Base-by-base conservation (phyloP, 2,329 filamentous ascomycete species). In the Trichophyton rubrum region DNA sequence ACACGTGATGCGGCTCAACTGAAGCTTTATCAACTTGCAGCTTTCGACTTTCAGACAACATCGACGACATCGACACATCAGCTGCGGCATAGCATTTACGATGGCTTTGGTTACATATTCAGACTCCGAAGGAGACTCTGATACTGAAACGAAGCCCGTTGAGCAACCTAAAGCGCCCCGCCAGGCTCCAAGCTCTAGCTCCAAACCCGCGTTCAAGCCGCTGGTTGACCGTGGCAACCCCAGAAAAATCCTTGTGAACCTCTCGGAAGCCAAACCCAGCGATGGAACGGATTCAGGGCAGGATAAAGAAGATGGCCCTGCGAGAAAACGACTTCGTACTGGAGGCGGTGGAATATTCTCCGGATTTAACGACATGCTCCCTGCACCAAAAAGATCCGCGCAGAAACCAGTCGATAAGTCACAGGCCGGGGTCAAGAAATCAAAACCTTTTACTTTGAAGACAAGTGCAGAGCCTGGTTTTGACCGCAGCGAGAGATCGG, bases 51-150 rank as follows among this genome's bases (percentile, higher is more conserved):
- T 8, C 7, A 7, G 22, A 53, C 27, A 5, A 11, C 49, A n/a
- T 8, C 33, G 33, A 53, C 5, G 22, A 27, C 4, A n/a, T 30
- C 49, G 22, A 33, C 27, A 30, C 27, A 53, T 6, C 49, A 53
- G 11, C 22, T n/a, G 22, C 3, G 4, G 15, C 24, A 27, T 15
- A 53, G 11, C 22, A 27, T 41, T 22, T 45, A 47, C 27, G 3
- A 93, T 93, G 88, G 85, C 82, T 13, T 78, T 95, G 33, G 89
- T 93, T 66, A 85, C 87, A 63, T 95, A 95, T 68, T 91, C 89
- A 3, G 89, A 91, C 71, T 93, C 86, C 0, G 86, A 87, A 67
- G 77, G 73, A 55, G 86, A 88, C 60, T 68, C 60, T 53, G 70
- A n/a, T 62, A 67, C 51, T 58, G 72, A 64, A 65, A 71, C 59